These are phyloP conservation scores for Choiromyces venosus DNA, from an alignment of 495 filamentous ascomycete species.

Conservation along the genomic window DNA sequence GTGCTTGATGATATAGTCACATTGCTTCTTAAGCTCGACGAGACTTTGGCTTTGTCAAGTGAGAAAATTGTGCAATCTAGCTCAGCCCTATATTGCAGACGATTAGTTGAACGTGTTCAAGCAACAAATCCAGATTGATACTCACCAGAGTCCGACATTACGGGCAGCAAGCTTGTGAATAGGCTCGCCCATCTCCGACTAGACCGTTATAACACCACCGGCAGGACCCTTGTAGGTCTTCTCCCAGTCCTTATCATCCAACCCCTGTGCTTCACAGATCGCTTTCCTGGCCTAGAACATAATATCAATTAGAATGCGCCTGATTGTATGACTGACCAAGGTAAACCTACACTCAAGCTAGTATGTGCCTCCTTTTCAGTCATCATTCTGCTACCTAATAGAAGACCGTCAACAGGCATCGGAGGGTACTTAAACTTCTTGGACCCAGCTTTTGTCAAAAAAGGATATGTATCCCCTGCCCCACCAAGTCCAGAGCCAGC, in stretches of 20 bases:
- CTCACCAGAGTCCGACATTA: constrained; percentile 79
- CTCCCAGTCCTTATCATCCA: constrained; percentile 87
- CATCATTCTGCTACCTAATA: constrained; percentile 92
- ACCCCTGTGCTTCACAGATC: constrained; percentile 80
- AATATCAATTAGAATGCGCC: constrained; percentile 5
- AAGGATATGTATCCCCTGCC: constrained; percentile 85
- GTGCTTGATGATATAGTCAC: constrained; percentile 93
- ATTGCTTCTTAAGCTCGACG: constrained; percentile 82
- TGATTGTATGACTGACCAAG: neutral
- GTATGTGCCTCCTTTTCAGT: constrained; percentile 91
- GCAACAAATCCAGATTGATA: neutral
- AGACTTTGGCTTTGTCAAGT: constrained; percentile 90
- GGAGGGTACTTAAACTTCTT: constrained; percentile 76
- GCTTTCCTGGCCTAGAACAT: constrained; percentile 72
- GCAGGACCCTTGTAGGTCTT: constrained; percentile 89
- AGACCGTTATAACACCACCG: constrained; percentile 91
- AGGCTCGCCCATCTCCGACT: constrained; percentile 97
- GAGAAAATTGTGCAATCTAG: constrained; percentile 98
- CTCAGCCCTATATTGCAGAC: constrained; percentile 52
- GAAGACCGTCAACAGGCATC: constrained; percentile 87
- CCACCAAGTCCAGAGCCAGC: constrained; percentile 90
- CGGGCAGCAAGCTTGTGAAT: constrained; percentile 96
- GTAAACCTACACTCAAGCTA: constrained; percentile 55
- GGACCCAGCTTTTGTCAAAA: constrained; percentile 86
- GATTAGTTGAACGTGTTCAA: neutral